Percentiles rank a stretch among this genome's conserved stretches.
phyloP scores from a whole-genome alignment of 441 rosid species.

The Brassica hybrid region DNA sequence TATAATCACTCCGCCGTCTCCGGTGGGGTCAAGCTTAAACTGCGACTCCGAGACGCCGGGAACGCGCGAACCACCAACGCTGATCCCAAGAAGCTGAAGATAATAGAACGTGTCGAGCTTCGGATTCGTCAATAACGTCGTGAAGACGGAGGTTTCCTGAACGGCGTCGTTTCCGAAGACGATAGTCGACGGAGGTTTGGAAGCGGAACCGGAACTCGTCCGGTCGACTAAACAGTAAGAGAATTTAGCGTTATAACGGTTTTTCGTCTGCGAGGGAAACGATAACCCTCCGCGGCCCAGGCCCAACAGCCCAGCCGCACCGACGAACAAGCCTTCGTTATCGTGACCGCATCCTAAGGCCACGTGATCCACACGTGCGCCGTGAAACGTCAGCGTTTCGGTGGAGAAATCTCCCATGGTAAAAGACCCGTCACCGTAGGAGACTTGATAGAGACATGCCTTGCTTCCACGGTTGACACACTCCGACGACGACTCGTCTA shows the following conservation, averaged over 20 bases:
- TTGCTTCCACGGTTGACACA: constrained; percentile 51
- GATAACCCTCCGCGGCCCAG: constrained; percentile 86
- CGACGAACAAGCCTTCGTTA: constrained; percentile 84
- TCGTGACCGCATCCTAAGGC: constrained; percentile 90
- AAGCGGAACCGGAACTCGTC: constrained; percentile 51
- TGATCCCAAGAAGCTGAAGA: constrained; percentile 74
- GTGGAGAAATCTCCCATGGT: constrained; percentile 84
- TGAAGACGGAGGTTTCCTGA: constrained; percentile 69
- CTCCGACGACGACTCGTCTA: constrained; percentile 72
- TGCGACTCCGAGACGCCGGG: constrained; percentile 63
- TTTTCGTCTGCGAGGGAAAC: constrained; percentile 76
- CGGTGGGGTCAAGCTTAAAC: constrained; percentile 68
- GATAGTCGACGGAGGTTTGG: constrained; percentile 73
- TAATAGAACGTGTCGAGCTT: constrained; percentile 92
- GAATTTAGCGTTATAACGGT: constrained; percentile 69
- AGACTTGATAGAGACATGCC: constrained; percentile 80
- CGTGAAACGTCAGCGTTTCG: constrained; percentile 77
- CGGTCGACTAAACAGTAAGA: constrained; percentile 93
- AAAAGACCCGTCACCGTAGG: constrained; percentile 93
- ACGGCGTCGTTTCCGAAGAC: constrained; percentile 73
- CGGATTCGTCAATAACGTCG: constrained; percentile 71
- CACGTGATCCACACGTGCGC: constrained; percentile 62
- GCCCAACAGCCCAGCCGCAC: constrained; percentile 86
- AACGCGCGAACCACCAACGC: constrained; percentile 85
- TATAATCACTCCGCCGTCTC: constrained; percentile 85